These are phyloP conservation scores for Calonectria montana DNA, from an alignment of 2,329 filamentous ascomycete genomes.

Conservation along the genomic window DNA sequence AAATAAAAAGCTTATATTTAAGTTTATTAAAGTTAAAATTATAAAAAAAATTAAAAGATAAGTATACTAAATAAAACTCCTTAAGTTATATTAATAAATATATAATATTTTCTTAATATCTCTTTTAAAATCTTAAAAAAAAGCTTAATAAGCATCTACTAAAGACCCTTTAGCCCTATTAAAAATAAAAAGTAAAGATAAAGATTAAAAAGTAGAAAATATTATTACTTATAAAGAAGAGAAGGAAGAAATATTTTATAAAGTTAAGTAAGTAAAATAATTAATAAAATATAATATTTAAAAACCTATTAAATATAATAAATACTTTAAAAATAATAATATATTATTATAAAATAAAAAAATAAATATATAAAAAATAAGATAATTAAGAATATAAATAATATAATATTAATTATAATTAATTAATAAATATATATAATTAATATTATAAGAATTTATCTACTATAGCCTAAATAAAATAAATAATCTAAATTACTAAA, in stretches of 20 bases:
- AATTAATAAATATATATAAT: too few species aligned
- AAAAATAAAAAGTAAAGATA: not conserved
- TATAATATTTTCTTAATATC: not conserved
- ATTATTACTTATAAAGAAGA: too few species aligned
- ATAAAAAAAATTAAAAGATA: not conserved
- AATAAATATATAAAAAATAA: not conserved
- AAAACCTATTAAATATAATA: not conserved
- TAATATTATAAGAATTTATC: too few species aligned
- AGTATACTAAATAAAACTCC: not conserved
- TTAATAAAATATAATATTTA: not conserved
- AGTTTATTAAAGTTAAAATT: not conserved
- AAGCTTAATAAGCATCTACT: not conserved
- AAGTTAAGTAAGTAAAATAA: not conserved
- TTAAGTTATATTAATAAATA: not conserved
- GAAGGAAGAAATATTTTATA: not conserved
- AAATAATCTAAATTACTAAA: too few species aligned
- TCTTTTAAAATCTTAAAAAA: not conserved
- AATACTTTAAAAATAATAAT: not conserved
- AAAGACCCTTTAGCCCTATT: not conserved
- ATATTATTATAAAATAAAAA: not conserved
- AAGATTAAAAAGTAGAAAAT: too few species aligned
- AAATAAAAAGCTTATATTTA: not conserved
- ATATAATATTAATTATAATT: too few species aligned
- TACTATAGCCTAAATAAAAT: too few species aligned
- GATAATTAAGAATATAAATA: not conserved